Conservation (phyloP, 768 basidiomycete species). For the Fomitopsis pulvina region DNA sequence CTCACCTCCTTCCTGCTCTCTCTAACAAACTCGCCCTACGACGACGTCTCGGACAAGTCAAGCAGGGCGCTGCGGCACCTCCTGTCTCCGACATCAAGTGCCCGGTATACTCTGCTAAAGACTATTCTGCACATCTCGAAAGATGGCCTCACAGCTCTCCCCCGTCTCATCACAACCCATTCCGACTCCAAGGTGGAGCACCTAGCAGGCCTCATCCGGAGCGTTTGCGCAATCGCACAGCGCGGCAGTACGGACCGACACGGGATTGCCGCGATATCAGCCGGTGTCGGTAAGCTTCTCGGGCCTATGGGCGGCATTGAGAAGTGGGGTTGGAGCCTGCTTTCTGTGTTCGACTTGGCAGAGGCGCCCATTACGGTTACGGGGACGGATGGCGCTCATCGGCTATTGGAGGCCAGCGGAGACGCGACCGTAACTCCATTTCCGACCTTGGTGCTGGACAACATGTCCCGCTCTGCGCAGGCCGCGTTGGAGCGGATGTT, state of each 20-base stretch:
- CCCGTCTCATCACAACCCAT: conserved; percentile 61
- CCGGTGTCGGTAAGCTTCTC: conserved; percentile 54
- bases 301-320: conserved; percentile 83
- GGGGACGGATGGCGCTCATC: conserved; percentile 41
- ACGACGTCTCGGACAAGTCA: conserved; percentile 46
- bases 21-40: conserved; percentile 54
- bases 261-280: conserved; percentile 37
- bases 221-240: conserved; percentile 52
- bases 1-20: conserved; percentile 70
- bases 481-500: conserved; percentile 66
- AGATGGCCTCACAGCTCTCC: conserved; percentile 63
- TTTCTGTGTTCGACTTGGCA: conserved; percentile 73
- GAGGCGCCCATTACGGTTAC: conserved; percentile 45
- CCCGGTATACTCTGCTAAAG: conserved; percentile 42
- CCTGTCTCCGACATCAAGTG: conserved; percentile 33
- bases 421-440: conserved; percentile 37
- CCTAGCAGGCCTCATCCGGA: conserved; percentile 57
- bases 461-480: conserved; percentile 46
- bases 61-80: conserved; percentile 39
- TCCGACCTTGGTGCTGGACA: conserved; percentile 52
- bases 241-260: conserved; percentile 1
- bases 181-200: conserved; percentile 74
- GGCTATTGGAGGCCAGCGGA: conserved; percentile 48
- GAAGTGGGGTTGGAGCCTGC: conserved; percentile 85
- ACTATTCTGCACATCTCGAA: conserved; percentile 55